These are phyloP conservation scores for Pleomassaria siparia DNA, from an alignment of 2,329 filamentous ascomycete genomes.

Conservation along the genomic window DNA sequence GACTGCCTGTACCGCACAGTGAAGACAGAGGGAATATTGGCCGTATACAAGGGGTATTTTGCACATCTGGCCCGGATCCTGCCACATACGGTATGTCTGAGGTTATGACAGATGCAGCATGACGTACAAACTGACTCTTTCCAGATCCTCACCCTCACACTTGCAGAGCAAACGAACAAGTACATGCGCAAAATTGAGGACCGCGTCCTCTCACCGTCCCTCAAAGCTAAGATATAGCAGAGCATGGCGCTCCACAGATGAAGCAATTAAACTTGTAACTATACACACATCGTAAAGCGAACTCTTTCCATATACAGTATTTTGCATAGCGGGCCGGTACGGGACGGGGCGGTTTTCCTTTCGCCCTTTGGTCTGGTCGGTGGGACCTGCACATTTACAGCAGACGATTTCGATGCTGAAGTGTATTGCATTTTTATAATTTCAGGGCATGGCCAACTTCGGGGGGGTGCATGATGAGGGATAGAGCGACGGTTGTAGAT, in stretches of 20 bases:
- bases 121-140: constrained; percentile 17
- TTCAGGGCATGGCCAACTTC: too few species aligned
- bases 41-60: constrained; percentile 97
- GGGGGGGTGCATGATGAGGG: too few species aligned
- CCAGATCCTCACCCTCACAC: constrained; percentile 80
- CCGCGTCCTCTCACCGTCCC: constrained; percentile 51
- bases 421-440: too few species aligned
- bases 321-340: constrained; percentile 13
- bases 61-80: constrained; percentile 92
- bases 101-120: too few species aligned
- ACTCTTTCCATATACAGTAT: constrained; percentile 4
- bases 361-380: background rate
- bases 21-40: constrained; percentile 84
- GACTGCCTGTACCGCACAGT: constrained; percentile 92
- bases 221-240: constrained; percentile 50
- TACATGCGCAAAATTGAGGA: constrained; percentile 78
- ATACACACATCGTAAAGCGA: constrained; percentile 6
- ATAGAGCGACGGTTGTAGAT: too few species aligned
- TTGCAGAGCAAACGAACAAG: constrained; percentile 98
- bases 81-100: constrained; percentile 71
- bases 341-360: background rate
- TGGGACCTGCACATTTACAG: too few species aligned
- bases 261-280: constrained; percentile 7
- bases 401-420: too few species aligned
- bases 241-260: background rate